phyloP scores from a whole-genome alignment of 2,329 filamentous ascomycete species.

The Sporothrix dimorphospora region DNA sequence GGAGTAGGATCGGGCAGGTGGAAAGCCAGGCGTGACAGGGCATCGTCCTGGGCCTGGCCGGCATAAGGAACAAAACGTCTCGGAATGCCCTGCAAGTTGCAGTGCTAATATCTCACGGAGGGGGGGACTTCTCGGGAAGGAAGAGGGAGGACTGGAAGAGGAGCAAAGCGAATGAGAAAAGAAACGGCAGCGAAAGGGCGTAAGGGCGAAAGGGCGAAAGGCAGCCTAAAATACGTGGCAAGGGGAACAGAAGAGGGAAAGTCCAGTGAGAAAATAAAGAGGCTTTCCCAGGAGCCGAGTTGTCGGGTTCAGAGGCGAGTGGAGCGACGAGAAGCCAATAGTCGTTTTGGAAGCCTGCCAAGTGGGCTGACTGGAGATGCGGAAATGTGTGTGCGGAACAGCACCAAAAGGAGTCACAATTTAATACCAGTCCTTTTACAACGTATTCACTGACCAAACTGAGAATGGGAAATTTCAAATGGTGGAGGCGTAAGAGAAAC shows the following conservation, averaged over 20 bases:
- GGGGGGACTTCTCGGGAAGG: neutral
- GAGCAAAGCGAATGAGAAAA: neutral
- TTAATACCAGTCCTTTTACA: neutral
- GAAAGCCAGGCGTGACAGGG: neutral
- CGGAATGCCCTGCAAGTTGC: neutral
- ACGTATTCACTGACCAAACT: neutral
- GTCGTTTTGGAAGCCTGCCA: neutral
- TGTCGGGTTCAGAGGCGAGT: slow-evolving; percentile 14
- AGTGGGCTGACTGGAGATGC: neutral
- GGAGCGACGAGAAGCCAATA: neutral
- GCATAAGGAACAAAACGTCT: slow-evolving; percentile 1
- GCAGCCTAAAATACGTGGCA: neutral
- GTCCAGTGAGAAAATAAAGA: neutral
- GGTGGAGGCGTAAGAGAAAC: neutral
- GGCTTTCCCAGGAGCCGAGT: slow-evolving; percentile 23
- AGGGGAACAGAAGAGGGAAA: neutral
- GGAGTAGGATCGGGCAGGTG: neutral
- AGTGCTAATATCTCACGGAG: neutral
- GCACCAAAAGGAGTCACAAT: neutral
- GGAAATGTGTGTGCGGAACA: neutral
- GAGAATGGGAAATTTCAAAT: neutral
- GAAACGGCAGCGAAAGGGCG: neutral
- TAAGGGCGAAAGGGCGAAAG: neutral
- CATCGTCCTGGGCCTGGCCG: neutral
- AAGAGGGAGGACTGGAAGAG: neutral